These are phyloP conservation scores for Lactifluus volemus DNA, from an alignment of 768 basidiomycete genomes.

Conservation along the genomic window DNA sequence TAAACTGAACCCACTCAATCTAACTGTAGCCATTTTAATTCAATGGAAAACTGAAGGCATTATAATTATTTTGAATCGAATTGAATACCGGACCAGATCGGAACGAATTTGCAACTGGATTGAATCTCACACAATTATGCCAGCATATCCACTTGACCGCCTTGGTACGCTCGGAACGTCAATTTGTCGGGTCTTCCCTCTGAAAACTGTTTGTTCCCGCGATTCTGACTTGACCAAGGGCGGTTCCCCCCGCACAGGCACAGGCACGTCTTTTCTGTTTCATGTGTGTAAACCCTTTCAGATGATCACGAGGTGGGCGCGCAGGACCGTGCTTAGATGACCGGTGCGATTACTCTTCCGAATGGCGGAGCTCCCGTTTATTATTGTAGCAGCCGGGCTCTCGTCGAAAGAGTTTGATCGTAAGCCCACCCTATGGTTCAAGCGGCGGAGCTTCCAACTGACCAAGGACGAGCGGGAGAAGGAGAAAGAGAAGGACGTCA, in stretches of 20 bases:
- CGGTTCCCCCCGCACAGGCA: too few relatives aligned
- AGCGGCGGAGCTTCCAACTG: constrained; percentile 38
- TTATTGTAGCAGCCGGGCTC: neutral
- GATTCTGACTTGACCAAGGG: too few relatives aligned
- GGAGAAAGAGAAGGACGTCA: constrained; percentile 15
- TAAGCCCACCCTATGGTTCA: constrained; percentile 43
- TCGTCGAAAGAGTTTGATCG: constrained; percentile 31
- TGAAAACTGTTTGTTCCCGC: neutral
- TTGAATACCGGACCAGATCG: too few relatives aligned
- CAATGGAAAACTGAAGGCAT: too few relatives aligned
- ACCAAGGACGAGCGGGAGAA: constrained; percentile 13
- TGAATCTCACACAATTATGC: too few relatives aligned
- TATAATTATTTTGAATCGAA: too few relatives aligned
- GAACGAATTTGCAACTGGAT: too few relatives aligned
- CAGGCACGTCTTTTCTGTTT: too few relatives aligned
- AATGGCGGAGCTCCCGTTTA: neutral
- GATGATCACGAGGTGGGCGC: neutral
- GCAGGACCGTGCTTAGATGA: neutral
- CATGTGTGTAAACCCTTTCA: too few relatives aligned
- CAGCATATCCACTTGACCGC: too few relatives aligned
- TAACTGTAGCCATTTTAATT: too few relatives aligned
- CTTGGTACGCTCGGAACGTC: neutral
- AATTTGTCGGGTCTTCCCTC: neutral
- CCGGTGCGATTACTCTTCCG: neutral
- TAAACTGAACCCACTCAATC: too few relatives aligned